These are phyloP conservation scores for Boletus tylopilopsis DNA, from an alignment of 768 basidiomycete species.

Conservation along the genomic window DNA sequence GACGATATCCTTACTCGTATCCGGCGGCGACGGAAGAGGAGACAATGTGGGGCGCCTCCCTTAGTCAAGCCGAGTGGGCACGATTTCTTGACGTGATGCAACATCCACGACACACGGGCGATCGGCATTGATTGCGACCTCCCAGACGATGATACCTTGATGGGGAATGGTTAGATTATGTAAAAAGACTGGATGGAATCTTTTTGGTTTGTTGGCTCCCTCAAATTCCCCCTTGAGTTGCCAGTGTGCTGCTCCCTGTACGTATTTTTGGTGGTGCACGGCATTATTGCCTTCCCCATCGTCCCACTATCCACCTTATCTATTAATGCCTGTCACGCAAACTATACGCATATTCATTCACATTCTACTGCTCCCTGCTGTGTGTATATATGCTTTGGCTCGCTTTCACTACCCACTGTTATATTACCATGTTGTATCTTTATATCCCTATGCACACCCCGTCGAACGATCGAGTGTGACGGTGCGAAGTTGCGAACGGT, in stretches of 20 bases:
- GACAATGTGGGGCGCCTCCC: constrained; percentile 72
- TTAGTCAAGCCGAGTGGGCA: constrained; percentile 74
- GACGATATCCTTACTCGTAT: constrained; percentile 35
- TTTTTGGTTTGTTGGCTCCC: constrained; percentile 17
- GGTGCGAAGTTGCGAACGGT: neutral
- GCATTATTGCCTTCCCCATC: constrained; percentile 5
- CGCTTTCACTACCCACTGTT: constrained; percentile 9
- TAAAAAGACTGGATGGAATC: constrained; percentile 27
- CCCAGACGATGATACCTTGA: constrained; percentile 6
- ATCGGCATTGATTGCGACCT: constrained; percentile 23
- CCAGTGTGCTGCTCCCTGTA: constrained; percentile 18
- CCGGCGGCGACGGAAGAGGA: constrained; percentile 50
- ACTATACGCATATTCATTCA: constrained; percentile 17
- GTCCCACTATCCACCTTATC: constrained; percentile 9
- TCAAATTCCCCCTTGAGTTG: constrained; percentile 12
- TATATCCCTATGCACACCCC: constrained; percentile 11
- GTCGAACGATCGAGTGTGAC: neutral
- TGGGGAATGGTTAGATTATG: constrained; percentile 20
- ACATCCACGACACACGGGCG: constrained; percentile 35
- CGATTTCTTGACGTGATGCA: constrained; percentile 63
- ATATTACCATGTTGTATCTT: constrained; percentile 22
- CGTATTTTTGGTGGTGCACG: constrained; percentile 24
- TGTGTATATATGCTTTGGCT: constrained; percentile 13
- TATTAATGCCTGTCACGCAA: constrained; percentile 15
- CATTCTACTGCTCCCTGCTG: constrained; percentile 11